Conservation (phyloP, 495 filamentous ascomycete species). For the Penicillium soppii region DNA sequence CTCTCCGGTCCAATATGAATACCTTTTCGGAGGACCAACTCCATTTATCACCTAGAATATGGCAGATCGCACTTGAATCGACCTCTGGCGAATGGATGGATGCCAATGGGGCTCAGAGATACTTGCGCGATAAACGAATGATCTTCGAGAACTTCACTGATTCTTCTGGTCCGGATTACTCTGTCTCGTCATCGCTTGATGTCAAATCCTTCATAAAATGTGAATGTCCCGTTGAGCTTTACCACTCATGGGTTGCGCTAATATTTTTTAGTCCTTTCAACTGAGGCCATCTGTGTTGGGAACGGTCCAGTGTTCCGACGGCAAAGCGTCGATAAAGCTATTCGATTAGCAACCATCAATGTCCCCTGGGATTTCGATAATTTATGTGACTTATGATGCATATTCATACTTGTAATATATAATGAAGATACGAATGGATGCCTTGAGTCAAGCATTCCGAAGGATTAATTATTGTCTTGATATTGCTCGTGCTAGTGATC, state of each 20-base stretch:
- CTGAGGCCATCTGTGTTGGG: slow-evolving; percentile 27
- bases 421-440: background rate
- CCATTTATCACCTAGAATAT: slow-evolving; percentile 16
- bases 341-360: slow-evolving; percentile 22
- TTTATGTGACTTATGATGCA: background rate
- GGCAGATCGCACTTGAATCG: slow-evolving; percentile 24
- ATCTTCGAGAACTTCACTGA: slow-evolving; percentile 6
- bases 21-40: slow-evolving; percentile 13
- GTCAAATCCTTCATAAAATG: slow-evolving; percentile 21
- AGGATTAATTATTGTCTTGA: no score
- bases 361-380: slow-evolving; percentile 16
- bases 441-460: no score
- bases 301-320: slow-evolving; percentile 28
- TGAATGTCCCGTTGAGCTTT: slow-evolving; percentile 13
- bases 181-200: slow-evolving; percentile 19
- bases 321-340: slow-evolving; percentile 26
- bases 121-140: slow-evolving; percentile 22
- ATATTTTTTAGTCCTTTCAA: slow-evolving; percentile 20
- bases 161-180: background rate
- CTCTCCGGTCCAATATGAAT: slow-evolving; percentile 11
- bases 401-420: background rate
- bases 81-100: slow-evolving; percentile 26
- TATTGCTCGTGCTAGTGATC: no score
- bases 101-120: slow-evolving; percentile 29
- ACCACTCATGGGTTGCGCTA: slow-evolving; percentile 3